Evolutionary conservation across 768 basidiomycete species (phyloP).

Genomic region (Lentinula sp.): DNA sequence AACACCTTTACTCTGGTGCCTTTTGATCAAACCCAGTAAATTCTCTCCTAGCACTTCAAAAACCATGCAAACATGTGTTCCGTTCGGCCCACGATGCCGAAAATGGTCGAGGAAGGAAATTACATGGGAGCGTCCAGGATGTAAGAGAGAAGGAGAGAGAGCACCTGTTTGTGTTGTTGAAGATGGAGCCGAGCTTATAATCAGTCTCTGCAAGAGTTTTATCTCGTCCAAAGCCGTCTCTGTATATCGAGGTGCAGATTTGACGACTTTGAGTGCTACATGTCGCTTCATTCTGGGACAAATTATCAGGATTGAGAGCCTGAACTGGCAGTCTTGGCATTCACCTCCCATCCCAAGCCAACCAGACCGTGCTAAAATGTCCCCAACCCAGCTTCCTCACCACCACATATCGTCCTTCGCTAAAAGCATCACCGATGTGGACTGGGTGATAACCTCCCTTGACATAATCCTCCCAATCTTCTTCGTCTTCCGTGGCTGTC

Average conservation of each 20-base stretch:
- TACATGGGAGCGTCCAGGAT: conserved; percentile 89
- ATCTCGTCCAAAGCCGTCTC: conserved; percentile 99
- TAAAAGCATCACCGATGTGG: conserved; percentile 88
- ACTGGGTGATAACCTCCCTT: conserved; percentile 89
- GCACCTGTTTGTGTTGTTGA: conserved; percentile 32
- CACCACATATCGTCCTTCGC: conserved; percentile 80
- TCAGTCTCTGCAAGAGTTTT: conserved; percentile 92
- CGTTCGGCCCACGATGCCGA: conserved; percentile 93
- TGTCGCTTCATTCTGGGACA: conserved; percentile 79
- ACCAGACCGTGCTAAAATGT: conserved; percentile 92
- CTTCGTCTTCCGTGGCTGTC: conserved; percentile 87
- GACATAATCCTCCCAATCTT: conserved; percentile 86
- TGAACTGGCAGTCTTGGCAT: conserved; percentile 12
- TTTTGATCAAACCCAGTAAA: conserved; percentile 91
- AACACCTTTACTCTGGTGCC: conserved; percentile 97
- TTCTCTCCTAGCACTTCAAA: conserved; percentile 99
- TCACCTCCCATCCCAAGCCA: conserved; percentile 77
- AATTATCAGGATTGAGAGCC: conserved; percentile 4
- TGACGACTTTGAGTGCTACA: conserved; percentile 98
- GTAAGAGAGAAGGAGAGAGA: conserved; percentile 56
- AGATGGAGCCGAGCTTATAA: conserved; percentile 69
- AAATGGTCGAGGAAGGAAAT: conserved; percentile 98
- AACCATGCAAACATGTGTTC: conserved; percentile 98
- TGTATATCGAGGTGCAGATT: conserved; percentile 93
- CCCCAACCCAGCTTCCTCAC: conserved; percentile 96